phyloP scores from a whole-genome alignment of 805 yeast species.

The Candida oleophila region DNA sequence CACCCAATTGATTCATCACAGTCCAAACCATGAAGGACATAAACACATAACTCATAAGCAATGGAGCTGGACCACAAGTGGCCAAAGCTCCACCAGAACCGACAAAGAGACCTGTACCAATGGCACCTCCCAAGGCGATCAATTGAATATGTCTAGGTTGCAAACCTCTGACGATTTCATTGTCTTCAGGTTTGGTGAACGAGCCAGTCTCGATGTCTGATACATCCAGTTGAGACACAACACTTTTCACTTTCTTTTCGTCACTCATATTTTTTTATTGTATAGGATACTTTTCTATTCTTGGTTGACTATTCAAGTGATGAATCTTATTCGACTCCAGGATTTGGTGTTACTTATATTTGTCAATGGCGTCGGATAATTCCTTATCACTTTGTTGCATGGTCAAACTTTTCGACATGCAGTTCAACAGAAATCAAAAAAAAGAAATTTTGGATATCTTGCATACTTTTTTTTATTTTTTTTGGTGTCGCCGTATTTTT shows the following conservation, averaged over 20 bases:
- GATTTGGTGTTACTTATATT: not conserved
- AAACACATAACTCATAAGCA: slow-evolving; percentile 29
- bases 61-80: slow-evolving; percentile 33
- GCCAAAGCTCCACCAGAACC: slow-evolving; percentile 31
- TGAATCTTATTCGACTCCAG: not conserved
- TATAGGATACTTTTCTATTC: not conserved
- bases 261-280: not conserved
- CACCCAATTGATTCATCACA: slow-evolving; percentile 36
- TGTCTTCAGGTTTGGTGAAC: not conserved
- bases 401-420: not conserved
- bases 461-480: too few species aligned
- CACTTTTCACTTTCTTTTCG: not conserved
- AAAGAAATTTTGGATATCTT: too few species aligned
- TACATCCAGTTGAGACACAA: not conserved
- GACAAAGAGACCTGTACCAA: slow-evolving; percentile 37
- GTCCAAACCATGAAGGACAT: slow-evolving; percentile 34
- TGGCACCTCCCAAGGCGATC: slow-evolving; percentile 34
- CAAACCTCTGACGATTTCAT: slow-evolving; percentile 20
- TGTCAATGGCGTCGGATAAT: not conserved
- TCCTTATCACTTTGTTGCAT: not conserved
- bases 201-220: not conserved
- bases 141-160: slow-evolving; percentile 32
- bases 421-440: not conserved
- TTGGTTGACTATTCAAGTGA: not conserved
- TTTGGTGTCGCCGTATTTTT: too few species aligned